Base-by-base conservation (phyloP, 441 rosid genomes). In the Brassica balearica region DNA sequence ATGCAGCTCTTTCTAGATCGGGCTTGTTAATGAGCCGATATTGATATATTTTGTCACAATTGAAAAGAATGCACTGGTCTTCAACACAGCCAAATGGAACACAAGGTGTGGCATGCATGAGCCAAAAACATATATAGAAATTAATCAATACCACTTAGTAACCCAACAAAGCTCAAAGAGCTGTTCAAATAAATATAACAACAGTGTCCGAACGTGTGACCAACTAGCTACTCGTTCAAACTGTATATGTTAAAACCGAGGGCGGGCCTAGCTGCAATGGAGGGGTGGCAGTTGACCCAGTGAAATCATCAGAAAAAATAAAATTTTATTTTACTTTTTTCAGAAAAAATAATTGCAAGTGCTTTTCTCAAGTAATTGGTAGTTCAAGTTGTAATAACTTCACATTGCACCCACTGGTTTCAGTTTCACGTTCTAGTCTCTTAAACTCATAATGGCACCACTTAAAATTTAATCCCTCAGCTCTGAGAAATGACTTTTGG, bases 191-290 rank as follows among this genome's bases (percentile, higher is more conserved):
- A 8, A 22, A 32, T 51, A 19, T 32, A 48, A 41, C 17, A 58
- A 61, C 34, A n/a, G 41, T 62, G 20, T 4, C 48, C 23, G 10
- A 43, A 68, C 60, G 19, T 61, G 70, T 69, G 74, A 69, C 74
- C 15, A 46, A 75, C 25, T 29, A 70, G 5, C 19, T 51, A 53
- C 11, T 36, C 68, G 25, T 55, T 70, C 66, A 77, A 70, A 41
- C 56, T 65, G 19, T 2, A 51, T 53, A 15, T 2, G 62, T 27
- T 60, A 12, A 68, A 68, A 29, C 63, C 68, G 10, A 59, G 27
- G 7, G 63, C 9, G 64, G 64, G 9, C 27, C 63, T 22, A 59
- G 64, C 32, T 59, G 29, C 64, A 22, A 22, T 59, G 32, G 32
- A 59, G 32, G 8, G 14, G 32, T 59, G 32, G 64, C 64, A 59